Percentiles rank a stretch among this genome's conserved stretches.
These are phyloP conservation scores for Chrysanthemum makinoi DNA, from an alignment of 129 eudicot genomes.

Conservation along the genomic window DNA sequence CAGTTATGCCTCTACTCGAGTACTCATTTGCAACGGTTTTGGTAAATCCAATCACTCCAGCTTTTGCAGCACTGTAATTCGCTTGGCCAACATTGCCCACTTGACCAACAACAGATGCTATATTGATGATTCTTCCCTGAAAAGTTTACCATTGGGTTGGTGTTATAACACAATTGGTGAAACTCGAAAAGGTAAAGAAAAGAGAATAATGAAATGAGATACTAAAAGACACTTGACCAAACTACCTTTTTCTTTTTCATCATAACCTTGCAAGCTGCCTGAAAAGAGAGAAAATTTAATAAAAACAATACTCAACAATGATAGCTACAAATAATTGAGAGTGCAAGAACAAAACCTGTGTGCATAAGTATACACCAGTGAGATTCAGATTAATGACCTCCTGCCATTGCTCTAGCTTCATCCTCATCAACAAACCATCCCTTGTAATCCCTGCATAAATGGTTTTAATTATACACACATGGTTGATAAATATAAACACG, in stretches of 20 bases:
- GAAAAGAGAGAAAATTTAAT: constrained; percentile 31
- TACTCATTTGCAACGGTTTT: constrained; percentile 95
- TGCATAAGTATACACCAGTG: constrained; percentile 89
- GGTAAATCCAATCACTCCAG: constrained; percentile 92
- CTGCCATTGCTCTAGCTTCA: constrained; percentile 93
- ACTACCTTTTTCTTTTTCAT: constrained; percentile 93
- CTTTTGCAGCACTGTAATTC: constrained; percentile 98
- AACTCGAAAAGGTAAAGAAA: neutral
- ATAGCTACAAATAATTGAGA: neutral
- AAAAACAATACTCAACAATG: constrained; percentile 8
- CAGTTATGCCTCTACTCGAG: constrained; percentile 84
- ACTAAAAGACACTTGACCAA: constrained; percentile 4
- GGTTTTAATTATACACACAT: no score
- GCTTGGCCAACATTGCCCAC: constrained; percentile 97
- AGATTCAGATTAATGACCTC: constrained; percentile 93
- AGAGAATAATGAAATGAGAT: neutral
- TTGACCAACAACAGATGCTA: constrained; percentile 93
- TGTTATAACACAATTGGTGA: neutral
- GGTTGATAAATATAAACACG: no score
- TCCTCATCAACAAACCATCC: constrained; percentile 91
- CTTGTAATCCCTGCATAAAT: constrained; percentile 73
- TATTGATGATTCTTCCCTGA: constrained; percentile 96
- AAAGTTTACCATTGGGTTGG: constrained; percentile 5
- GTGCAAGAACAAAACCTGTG: constrained; percentile 58
- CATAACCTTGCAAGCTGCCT: constrained; percentile 96